Evolutionary conservation across 345 rosid species (phyloP).

Genomic region (Boechera stricta): DNA sequence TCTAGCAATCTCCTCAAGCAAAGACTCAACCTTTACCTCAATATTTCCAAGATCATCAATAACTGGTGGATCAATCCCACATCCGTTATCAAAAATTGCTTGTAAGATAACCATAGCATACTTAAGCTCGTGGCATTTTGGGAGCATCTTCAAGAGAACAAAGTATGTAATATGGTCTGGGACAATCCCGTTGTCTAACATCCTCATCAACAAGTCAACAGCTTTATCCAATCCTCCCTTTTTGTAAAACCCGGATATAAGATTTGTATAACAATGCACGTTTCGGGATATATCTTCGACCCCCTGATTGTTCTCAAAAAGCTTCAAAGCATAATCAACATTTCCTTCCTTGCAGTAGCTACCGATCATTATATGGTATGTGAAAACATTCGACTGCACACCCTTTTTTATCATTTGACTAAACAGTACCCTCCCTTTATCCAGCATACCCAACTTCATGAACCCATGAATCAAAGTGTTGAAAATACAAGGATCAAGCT

Average conservation of each 20-base stretch:
- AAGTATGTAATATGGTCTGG: conserved; percentile 71
- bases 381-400: conserved; percentile 49
- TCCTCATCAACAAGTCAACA: conserved; percentile 51
- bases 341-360: conserved; percentile 62
- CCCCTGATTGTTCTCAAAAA: conserved; percentile 48
- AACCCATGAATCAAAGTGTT: conserved; percentile 72
- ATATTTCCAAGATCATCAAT: conserved; percentile 31
- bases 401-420: conserved; percentile 54
- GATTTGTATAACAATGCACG: conserved; percentile 63
- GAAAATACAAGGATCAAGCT: conserved; percentile 57
- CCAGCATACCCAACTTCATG: conserved; percentile 55
- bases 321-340: conserved; percentile 55
- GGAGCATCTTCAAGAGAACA: conserved; percentile 59
- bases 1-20: conserved; percentile 55
- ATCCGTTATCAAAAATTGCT: conserved; percentile 55
- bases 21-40: conserved; percentile 53
- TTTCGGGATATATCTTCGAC: conserved; percentile 44
- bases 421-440: conserved; percentile 52
- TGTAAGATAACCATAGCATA: conserved; percentile 54
- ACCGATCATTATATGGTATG: conserved; percentile 60
- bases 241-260: conserved; percentile 59
- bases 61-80: conserved; percentile 45
- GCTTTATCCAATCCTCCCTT: conserved; percentile 53
- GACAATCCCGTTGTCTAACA: conserved; percentile 57
- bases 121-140: conserved; percentile 56